Conservation (phyloP, 2,329 filamentous ascomycete species). For the Calonectria multiphialidica region DNA sequence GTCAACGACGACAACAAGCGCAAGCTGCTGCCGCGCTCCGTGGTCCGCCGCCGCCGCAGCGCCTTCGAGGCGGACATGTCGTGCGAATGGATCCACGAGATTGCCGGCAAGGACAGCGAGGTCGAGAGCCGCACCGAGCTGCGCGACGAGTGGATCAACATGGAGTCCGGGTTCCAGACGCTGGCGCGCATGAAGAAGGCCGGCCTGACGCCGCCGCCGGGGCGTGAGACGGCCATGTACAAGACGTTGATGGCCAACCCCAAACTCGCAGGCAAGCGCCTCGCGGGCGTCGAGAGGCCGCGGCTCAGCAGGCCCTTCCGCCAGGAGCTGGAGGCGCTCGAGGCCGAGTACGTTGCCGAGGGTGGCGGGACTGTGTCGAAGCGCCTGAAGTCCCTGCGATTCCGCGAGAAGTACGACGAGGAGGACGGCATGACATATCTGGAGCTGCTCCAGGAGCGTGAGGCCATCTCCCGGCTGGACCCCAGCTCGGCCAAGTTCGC, state of each 20-base stretch:
- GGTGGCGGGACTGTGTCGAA: background rate
- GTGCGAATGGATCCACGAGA: constrained; percentile 70
- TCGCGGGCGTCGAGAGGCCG: constrained; percentile 48
- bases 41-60: constrained; percentile 67
- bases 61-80: constrained; percentile 71
- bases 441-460: constrained; percentile 49
- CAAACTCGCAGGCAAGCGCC: constrained; percentile 32
- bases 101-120: constrained; percentile 59
- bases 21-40: constrained; percentile 69
- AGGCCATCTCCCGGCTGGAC: constrained; percentile 40
- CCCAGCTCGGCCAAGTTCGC: constrained; percentile 41
- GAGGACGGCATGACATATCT: constrained; percentile 41
- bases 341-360: constrained; percentile 41
- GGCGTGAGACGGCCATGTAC: constrained; percentile 54
- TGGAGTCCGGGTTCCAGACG: constrained; percentile 55
- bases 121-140: constrained; percentile 45
- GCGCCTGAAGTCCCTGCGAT: constrained; percentile 45
- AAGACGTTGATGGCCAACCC: constrained; percentile 38
- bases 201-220: constrained; percentile 57
- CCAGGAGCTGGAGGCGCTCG: constrained; percentile 55
- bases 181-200: constrained; percentile 60
- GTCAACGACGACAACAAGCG: constrained; percentile 70
- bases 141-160: constrained; percentile 62
- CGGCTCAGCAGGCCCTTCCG: constrained; percentile 54
- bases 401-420: constrained; percentile 41